phyloP scores from a whole-genome alignment of 179 eudicot genomes.

The Beta lomatogona region DNA sequence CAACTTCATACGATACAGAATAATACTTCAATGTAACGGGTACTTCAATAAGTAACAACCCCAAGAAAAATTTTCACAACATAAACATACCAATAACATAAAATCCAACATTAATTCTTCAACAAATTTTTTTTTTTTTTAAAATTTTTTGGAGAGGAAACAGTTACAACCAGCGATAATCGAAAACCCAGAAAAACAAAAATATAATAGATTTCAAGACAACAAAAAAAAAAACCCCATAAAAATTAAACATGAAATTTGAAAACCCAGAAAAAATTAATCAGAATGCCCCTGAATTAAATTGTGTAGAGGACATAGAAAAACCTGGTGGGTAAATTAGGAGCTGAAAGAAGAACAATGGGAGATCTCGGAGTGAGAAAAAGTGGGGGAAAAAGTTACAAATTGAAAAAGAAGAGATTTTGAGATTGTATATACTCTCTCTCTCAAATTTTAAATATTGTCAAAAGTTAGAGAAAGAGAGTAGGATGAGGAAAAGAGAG shows the following conservation, averaged over 20 bases:
- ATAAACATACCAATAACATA: no score
- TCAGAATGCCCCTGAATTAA: neutral
- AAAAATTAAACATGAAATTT: neutral
- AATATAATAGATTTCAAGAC: neutral
- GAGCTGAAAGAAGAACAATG: neutral
- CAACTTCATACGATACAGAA: neutral
- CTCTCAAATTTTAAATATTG: no score
- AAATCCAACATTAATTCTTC: no score
- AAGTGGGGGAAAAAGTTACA: neutral
- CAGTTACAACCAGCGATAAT: neutral
- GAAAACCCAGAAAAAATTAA: slow-evolving; percentile 15
- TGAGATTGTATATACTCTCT: neutral
- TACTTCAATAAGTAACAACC: neutral
- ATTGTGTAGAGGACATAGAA: neutral
- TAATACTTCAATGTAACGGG: neutral
- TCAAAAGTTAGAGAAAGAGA: no score
- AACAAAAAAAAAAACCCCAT: neutral
- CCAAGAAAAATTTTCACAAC: neutral
- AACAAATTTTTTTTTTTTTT: no score
- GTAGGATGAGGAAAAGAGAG: no score
- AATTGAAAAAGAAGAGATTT: neutral
- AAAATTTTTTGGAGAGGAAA: no score
- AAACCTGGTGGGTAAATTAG: neutral
- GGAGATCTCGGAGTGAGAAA: slow-evolving; percentile 10
- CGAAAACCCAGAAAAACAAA: neutral